These are phyloP conservation scores for Hymenotorrendiella dingleyae DNA, from an alignment of 2,329 filamentous ascomycete species.

Conservation along the genomic window DNA sequence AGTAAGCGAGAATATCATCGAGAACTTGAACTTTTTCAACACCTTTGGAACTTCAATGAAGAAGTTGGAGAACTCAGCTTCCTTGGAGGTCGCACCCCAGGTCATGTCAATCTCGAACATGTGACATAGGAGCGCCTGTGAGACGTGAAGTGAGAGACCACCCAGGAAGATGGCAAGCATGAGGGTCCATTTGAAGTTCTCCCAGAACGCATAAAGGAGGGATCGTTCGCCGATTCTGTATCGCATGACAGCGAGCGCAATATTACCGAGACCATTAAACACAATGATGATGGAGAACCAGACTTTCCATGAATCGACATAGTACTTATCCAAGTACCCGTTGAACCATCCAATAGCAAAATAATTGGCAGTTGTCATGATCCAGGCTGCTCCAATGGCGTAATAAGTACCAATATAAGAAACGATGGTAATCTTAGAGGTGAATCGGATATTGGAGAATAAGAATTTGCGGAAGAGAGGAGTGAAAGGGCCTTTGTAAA, in stretches of 20 bases:
- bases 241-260: conserved; percentile 65
- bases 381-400: conserved; percentile 69
- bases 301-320: conserved; percentile 71
- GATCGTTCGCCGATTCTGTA: conserved; percentile 62
- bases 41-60: conserved; percentile 80
- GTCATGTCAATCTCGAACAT: conserved; percentile 83
- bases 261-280: conserved; percentile 69
- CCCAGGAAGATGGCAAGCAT: conserved; percentile 77
- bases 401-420: conserved; percentile 79
- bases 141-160: conserved; percentile 74
- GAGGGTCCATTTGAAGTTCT: conserved; percentile 69
- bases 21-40: conserved; percentile 62
- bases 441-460: conserved; percentile 65
- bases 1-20: conserved; percentile 29
- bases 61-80: conserved; percentile 75
- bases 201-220: conserved; percentile 50
- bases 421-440: conserved; percentile 69
- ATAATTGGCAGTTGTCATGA: conserved; percentile 68
- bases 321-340: conserved; percentile 73
- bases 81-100: conserved; percentile 81
- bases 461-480: conserved; percentile 71
- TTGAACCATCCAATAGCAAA: conserved; percentile 73
- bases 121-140: conserved; percentile 71
- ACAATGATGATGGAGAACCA: conserved; percentile 77
- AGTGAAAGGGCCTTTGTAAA: conserved; percentile 69